Evolutionary conservation across 163 green algal species (phyloP), one percentile per base, ranked within the genome.

Genomic region (Chlamydomonas reinhardtii): DNA sequence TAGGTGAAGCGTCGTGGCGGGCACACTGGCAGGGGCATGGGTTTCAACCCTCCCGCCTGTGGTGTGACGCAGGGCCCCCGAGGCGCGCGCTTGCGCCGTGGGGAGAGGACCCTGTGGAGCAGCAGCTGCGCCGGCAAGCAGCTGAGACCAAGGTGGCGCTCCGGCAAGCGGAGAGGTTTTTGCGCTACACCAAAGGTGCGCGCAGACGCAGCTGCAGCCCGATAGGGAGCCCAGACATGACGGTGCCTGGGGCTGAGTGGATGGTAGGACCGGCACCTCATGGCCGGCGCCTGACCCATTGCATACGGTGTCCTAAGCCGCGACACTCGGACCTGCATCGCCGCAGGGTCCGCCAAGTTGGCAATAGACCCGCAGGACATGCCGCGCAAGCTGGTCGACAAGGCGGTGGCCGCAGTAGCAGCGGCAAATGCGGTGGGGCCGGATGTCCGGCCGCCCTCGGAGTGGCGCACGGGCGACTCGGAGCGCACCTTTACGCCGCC

Each of bases 401-500:
- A 29, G 0, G 81, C 81, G 0, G 71, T 39, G n/a, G 59, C 27
- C 9, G 71, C 71, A 3, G 71, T 16, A 9, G 70, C 65, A 2
- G 71, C 71, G 71, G 22, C 66, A n/a, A 72, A 35, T 11, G 71
- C 34, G 29, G n/a, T 80, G n/a, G 77, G 71, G n/a, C 70, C 70
- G 25, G 11, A 2, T 9, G 56, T 14, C 35, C 56, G 29, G 11
- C 24, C 70, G 1, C 54, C 81, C 17, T 66, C 56, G 17, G 81
- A 54, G 19, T 87, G 81, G 81, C 79, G 79, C 31, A 48, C 8
- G 34, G 79, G 79, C 4, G 84, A 89, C n/a, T 27, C 17, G 6
- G 4, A 34, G 12, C 77, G 61, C 71, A 90, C 85, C 2, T 90
- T 74, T 59, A 87, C 85, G 14, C 85, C 85, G 2, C 85, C 85